A percentile compares a stretch with the other conserved stretches of the same genome.
Conservation (phyloP, 768 basidiomycete species). For the Termitomyces bulborhizus region DNA sequence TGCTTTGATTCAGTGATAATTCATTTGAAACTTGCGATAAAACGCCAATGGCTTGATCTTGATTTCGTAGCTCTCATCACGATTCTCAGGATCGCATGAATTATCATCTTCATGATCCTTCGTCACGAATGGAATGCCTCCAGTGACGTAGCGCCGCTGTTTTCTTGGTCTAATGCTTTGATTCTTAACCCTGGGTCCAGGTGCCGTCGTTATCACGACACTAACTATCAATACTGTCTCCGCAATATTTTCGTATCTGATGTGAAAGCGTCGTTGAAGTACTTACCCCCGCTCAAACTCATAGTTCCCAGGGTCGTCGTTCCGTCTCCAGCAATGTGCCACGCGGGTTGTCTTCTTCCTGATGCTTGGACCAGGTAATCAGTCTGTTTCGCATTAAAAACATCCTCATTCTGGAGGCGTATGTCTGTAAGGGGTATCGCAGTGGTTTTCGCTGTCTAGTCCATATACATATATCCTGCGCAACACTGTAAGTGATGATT, state of each 20-base stretch:
- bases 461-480: constrained; percentile 27
- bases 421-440: constrained; percentile 23
- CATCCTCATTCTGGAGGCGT: not conserved
- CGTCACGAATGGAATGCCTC: constrained; percentile 29
- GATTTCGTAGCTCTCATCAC: too few relatives aligned
- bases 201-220: constrained; percentile 22
- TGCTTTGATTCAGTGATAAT: not conserved
- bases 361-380: constrained; percentile 18
- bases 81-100: too few relatives aligned
- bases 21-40: not conserved
- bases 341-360: constrained; percentile 24
- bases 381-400: not conserved
- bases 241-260: constrained; percentile 28
- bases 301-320: constrained; percentile 25
- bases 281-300: not conserved
- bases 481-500: constrained; percentile 23
- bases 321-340: constrained; percentile 32
- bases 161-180: too few relatives aligned
- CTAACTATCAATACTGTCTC: constrained; percentile 25
- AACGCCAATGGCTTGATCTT: too few relatives aligned
- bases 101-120: constrained; percentile 23
- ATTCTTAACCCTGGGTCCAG: constrained; percentile 12
- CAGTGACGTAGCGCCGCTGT: constrained; percentile 18
- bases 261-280: constrained; percentile 16
- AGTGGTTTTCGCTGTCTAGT: constrained; percentile 22